Evolutionary conservation across 1,139 yeast genomes (phyloP).

Genomic region (Zhuliangozyma parablackwelliae): DNA sequence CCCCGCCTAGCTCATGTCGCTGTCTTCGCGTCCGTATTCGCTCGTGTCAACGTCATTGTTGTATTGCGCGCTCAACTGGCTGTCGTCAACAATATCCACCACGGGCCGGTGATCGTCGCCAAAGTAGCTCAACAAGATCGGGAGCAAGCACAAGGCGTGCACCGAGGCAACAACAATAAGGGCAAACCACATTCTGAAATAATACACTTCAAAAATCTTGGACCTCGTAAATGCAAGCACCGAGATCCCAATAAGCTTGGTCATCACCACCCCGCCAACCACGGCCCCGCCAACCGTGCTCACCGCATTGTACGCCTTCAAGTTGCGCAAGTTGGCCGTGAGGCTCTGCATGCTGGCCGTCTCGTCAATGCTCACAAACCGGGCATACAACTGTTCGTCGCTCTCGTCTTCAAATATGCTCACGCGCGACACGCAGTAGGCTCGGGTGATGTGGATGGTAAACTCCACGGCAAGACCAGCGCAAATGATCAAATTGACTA

Average conservation of each 20-base stretch:
- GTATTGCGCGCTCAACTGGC: slow-evolving; percentile 5
- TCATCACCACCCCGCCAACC: slow-evolving; percentile 82
- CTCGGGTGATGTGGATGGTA: slow-evolving; percentile 80
- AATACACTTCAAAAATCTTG: slow-evolving; percentile 83
- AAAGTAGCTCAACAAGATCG: slow-evolving; percentile 60
- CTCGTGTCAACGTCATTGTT: slow-evolving; percentile 1
- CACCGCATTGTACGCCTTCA: slow-evolving; percentile 53
- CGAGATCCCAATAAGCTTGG: slow-evolving; percentile 81
- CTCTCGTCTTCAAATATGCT: slow-evolving; percentile 12
- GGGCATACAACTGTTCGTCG: slow-evolving; percentile 11
- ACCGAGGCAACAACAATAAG: slow-evolving; percentile 71
- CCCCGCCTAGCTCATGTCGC: background rate
- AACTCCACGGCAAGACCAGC: slow-evolving; percentile 92
- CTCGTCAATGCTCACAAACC: slow-evolving; percentile 12
- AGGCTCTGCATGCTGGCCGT: slow-evolving; percentile 4
- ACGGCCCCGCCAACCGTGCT: slow-evolving; percentile 82
- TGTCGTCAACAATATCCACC: slow-evolving; percentile 3
- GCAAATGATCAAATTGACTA: slow-evolving; percentile 85
- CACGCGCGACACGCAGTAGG: slow-evolving; percentile 43
- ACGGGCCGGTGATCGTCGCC: slow-evolving; percentile 44
- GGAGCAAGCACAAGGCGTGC: slow-evolving; percentile 76
- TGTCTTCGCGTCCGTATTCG: background rate
- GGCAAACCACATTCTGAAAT: slow-evolving; percentile 94
- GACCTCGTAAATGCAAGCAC: slow-evolving; percentile 85
- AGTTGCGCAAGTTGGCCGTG: slow-evolving; percentile 6